Evolutionary conservation across 176 grass and related monocot genomes (phyloP).

Genomic region (Aegilops bicornis): DNA sequence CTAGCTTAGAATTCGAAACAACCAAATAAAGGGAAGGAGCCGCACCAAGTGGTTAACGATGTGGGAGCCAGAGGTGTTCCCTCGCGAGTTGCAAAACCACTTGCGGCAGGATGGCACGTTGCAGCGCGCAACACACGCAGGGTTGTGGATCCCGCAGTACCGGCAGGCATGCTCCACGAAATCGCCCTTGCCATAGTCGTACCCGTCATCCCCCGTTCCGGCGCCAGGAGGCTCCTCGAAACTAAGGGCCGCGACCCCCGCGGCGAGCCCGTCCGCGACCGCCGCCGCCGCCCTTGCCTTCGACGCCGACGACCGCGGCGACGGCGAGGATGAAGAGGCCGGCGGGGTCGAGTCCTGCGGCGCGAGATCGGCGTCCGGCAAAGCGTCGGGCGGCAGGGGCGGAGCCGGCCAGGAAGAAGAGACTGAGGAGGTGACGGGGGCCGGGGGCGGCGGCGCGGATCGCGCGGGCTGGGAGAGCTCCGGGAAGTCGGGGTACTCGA

Average conservation of each 20-base stretch:
- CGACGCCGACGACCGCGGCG: conserved; percentile 52
- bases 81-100: conserved; percentile 99
- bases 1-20: background rate
- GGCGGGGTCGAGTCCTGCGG: conserved; percentile 23
- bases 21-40: background rate
- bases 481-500: conserved; percentile 82
- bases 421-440: conserved; percentile 18
- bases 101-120: conserved; percentile 94
- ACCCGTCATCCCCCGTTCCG: conserved; percentile 54
- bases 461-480: conserved; percentile 79
- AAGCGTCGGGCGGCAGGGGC: conserved; percentile 33
- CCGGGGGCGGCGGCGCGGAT: conserved; percentile 45
- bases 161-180: conserved; percentile 94
- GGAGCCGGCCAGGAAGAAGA: conserved; percentile 40
- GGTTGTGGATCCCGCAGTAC: conserved; percentile 96
- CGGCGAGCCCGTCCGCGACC: conserved; percentile 54
- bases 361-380: conserved; percentile 35
- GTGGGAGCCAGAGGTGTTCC: conserved; percentile 96
- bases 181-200: conserved; percentile 83
- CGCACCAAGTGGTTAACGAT: conserved; percentile 96
- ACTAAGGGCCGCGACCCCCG: conserved; percentile 80
- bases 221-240: conserved; percentile 66
- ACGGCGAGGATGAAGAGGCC: conserved; percentile 47
- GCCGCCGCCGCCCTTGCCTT: conserved; percentile 41
- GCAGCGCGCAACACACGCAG: conserved; percentile 86